Percentiles rank a stretch among this genome's conserved stretches.
Evolutionary conservation across 1,139 yeast genomes (phyloP).

Genomic region (Kodamaea anthophila): DNA sequence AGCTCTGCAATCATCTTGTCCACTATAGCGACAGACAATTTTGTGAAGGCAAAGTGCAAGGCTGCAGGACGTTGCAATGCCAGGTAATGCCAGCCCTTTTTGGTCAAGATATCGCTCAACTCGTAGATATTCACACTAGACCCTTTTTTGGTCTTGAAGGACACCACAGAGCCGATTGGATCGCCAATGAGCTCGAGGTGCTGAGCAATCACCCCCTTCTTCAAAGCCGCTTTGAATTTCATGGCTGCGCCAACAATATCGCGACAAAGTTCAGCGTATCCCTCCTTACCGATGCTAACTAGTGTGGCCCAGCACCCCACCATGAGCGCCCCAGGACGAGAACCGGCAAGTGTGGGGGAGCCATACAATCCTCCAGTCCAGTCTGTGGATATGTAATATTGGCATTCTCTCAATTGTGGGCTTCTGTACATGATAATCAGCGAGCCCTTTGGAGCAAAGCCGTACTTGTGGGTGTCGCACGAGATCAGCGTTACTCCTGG

Average conservation of each 20-base stretch:
- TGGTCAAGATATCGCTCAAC: conserved; percentile 61
- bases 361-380: conserved; percentile 98
- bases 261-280: conserved; percentile 62
- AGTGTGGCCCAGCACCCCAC: conserved; percentile 98
- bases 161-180: conserved; percentile 74
- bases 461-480: conserved; percentile 96
- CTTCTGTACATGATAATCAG: conserved; percentile 85
- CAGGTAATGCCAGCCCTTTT: conserved; percentile 84
- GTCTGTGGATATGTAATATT: conserved; percentile 74
- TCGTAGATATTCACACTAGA: conserved; percentile 57
- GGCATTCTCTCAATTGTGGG: conserved; percentile 61
- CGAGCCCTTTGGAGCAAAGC: conserved; percentile 96
- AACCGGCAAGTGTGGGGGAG: conserved; percentile 93
- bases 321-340: conserved; percentile 94
- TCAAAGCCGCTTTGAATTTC: conserved; percentile 41
- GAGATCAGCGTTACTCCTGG: conserved; percentile 97
- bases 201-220: conserved; percentile 31
- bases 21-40: conserved; percentile 56
- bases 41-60: conserved; percentile 81
- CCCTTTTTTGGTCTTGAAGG: conserved; percentile 52
- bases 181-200: conserved; percentile 65
- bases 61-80: conserved; percentile 88
- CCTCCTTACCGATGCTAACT: conserved; percentile 70
- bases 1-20: conserved; percentile 59
- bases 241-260: conserved; percentile 65